A percentile compares a stretch with the other conserved stretches of the same genome.
Conservation (phyloP, 2,329 filamentous ascomycete genomes). For the Fusarium duplospermum region DNA sequence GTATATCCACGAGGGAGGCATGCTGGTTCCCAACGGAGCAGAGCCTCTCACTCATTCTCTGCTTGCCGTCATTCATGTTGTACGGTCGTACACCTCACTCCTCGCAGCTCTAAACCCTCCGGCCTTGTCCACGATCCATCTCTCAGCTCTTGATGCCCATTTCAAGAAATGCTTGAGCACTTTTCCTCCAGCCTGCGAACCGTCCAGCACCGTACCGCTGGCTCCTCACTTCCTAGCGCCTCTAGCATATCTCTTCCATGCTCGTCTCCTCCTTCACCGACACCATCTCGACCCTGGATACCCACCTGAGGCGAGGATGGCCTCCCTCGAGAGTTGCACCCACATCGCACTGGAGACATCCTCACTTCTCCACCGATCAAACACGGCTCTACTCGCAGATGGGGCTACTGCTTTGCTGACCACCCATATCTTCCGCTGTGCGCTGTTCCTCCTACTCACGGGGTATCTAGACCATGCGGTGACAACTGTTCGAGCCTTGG, state of each 20-base stretch:
- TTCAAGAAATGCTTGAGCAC: constrained; percentile 79
- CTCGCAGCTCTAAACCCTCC: constrained; percentile 76
- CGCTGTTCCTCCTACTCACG: constrained; percentile 81
- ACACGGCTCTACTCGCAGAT: constrained; percentile 67
- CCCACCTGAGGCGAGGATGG: constrained; percentile 71
- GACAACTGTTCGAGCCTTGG: constrained; percentile 77
- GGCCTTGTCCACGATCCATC: constrained; percentile 72
- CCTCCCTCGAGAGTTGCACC: constrained; percentile 82
- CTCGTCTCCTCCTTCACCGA: constrained; percentile 86
- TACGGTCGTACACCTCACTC: constrained; percentile 80
- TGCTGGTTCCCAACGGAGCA: constrained; percentile 62
- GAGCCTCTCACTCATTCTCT: constrained; percentile 76
- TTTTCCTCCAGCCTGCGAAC: constrained; percentile 81
- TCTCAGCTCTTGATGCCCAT: constrained; percentile 84
- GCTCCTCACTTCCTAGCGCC: constrained; percentile 81
- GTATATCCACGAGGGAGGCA: constrained; percentile 71
- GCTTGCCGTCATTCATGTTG: constrained; percentile 83
- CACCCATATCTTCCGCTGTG: constrained; percentile 87
- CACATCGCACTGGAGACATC: constrained; percentile 82
- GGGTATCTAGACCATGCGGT: constrained; percentile 79
- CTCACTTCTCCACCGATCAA: constrained; percentile 75
- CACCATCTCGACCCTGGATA: constrained; percentile 86
- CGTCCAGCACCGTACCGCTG: constrained; percentile 73
- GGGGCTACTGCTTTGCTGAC: constrained; percentile 81
- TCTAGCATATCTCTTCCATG: constrained; percentile 82